Conservation (phyloP, 1,139 yeast genomes). For the Taphrina communis region DNA sequence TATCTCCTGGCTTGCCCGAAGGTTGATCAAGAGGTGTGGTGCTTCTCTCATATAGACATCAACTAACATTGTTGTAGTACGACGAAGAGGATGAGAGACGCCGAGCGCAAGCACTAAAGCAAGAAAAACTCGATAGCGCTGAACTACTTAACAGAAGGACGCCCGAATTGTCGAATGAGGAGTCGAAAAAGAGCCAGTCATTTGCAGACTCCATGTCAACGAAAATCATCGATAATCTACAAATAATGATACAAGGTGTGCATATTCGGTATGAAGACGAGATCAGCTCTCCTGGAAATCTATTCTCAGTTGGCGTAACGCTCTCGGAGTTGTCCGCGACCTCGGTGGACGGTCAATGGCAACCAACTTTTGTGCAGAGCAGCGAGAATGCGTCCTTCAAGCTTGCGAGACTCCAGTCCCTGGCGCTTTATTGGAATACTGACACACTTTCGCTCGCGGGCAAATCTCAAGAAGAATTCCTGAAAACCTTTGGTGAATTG, state of each 20-base stretch:
- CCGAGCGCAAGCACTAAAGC: constrained; percentile 70
- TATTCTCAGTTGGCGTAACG: constrained; percentile 83
- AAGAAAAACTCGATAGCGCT: constrained; percentile 61
- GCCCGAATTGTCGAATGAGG: constrained; percentile 51
- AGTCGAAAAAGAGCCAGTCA: constrained; percentile 67
- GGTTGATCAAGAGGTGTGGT: constrained; percentile 51
- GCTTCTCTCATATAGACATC: not conserved
- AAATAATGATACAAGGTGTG: constrained; percentile 87
- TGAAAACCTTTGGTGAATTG: constrained; percentile 46
- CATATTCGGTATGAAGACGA: constrained; percentile 91
- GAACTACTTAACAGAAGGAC: constrained; percentile 52
- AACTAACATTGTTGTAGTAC: constrained; percentile 53
- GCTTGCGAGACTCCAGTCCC: constrained; percentile 71
- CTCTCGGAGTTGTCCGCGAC: constrained; percentile 88
- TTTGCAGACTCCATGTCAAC: constrained; percentile 87
- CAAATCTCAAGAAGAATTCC: constrained; percentile 46
- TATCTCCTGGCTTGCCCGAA: constrained; percentile 81
- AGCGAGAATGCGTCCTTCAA: constrained; percentile 74
- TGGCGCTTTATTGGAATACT: constrained; percentile 87
- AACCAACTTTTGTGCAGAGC: constrained; percentile 80
- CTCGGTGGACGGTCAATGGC: constrained; percentile 85
- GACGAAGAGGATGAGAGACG: constrained; percentile 70
- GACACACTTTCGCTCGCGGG: constrained; percentile 56
- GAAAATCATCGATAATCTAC: constrained; percentile 89
- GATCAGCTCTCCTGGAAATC: constrained; percentile 55